Evolutionary conservation across 208 protist species (phyloP), one percentile per base, ranked within the genome.

Genomic region (Vickermania spadyakhi): DNA sequence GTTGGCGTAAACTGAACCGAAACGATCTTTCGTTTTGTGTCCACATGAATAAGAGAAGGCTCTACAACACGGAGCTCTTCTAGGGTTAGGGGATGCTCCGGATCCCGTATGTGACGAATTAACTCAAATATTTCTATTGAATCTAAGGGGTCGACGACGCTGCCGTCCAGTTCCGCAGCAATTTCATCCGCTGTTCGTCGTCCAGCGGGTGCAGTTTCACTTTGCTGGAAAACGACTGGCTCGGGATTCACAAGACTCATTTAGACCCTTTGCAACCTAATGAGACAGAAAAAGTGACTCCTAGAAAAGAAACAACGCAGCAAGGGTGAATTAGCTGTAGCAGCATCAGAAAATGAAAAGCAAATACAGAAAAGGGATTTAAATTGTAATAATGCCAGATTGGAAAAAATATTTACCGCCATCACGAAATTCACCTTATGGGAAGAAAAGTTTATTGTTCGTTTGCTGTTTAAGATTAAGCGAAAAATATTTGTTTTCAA

Each of bases 31-130:
- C 62, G 77, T 25, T 72, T 52, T 29, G 79, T 84, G 56, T 98
- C 73, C 0, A 99, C 85, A 1, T 62, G 72, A 36, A 99, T 97
- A 26, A 90, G 73, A 5, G 90, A 77, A 0, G 78, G 83, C 58
- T 93, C 72, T 18, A 97, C 84, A 2, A 99, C 96, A 28, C 90
- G 79, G n/a, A 99, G 83, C 81, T 99, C 92, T 77, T 99, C 98
- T 4, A 99, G 83, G 23, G 97, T 98, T 31, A 97, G 83, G 11
- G 98, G 98, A 69, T 99, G 97, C 80, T 99, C 98, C 0, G 98
- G 98, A 66, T 99, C 98, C 23, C 96, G 94, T 45, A 99, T 99
- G 56, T 77, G 60, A 28, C 97, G 82, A 22, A 99, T 96, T 23
- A 98, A 73, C 55, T 98, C 96, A 52, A 96, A 99, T 7, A 98